A percentile compares a stretch with the other conserved stretches of the same genome.
These are phyloP conservation scores for Psidium friedrichsthalianum DNA, from an alignment of 345 rosid species.

Conservation along the genomic window DNA sequence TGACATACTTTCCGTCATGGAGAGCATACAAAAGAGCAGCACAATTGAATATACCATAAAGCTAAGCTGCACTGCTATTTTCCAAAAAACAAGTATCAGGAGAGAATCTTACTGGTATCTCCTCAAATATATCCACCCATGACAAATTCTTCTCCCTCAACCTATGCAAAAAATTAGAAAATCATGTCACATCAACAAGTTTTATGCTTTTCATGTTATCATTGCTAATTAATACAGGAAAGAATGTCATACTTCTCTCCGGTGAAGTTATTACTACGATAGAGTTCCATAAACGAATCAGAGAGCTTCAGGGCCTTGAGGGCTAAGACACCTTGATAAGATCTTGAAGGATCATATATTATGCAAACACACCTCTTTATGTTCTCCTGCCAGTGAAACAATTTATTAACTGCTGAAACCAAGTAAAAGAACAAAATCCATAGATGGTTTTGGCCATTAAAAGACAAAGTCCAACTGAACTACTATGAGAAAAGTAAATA, in stretches of 20 bases:
- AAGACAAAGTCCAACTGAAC: neutral
- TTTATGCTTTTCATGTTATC: neutral
- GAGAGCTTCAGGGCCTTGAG: constrained; percentile 98
- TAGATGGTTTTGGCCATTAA: neutral
- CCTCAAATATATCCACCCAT: constrained; percentile 99
- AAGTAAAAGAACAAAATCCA: neutral
- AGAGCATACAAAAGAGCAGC: neutral
- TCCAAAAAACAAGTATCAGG: constrained; percentile 1
- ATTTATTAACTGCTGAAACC: neutral
- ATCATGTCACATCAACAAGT: neutral
- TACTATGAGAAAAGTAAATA: neutral
- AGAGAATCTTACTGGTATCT: constrained; percentile 76
- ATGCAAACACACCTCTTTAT: constrained; percentile 95
- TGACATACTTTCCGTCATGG: neutral
- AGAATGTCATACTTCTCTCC: constrained; percentile 75
- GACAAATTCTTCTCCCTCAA: constrained; percentile 97
- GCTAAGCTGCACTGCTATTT: neutral
- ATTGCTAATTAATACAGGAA: neutral
- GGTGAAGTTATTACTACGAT: constrained; percentile 64
- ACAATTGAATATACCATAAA: neutral
- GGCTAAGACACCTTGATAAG: constrained; percentile 82
- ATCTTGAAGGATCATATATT: constrained; percentile 92
- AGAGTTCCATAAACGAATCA: constrained; percentile 92
- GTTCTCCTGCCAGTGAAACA: constrained; percentile 48
- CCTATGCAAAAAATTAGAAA: constrained; percentile 20